Percentiles rank a stretch among this genome's conserved stretches.
phyloP scores from a whole-genome alignment of 768 basidiomycete genomes.

The Psilocybe cyanescens region DNA sequence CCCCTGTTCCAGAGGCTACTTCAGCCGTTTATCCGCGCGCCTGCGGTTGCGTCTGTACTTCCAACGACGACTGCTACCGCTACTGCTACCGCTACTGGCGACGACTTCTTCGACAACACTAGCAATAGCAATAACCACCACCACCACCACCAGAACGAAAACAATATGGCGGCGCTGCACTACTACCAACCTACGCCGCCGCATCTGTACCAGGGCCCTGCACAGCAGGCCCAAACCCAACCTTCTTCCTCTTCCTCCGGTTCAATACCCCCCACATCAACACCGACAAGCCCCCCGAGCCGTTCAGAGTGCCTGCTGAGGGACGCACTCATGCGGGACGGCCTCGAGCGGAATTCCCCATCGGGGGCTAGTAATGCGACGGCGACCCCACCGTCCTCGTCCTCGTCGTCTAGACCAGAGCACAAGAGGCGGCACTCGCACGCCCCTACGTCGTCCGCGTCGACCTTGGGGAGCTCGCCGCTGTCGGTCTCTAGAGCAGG shows the following conservation, averaged over 20 bases:
- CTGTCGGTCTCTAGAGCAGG: not conserved
- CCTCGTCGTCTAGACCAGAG: slow-evolving; percentile 6
- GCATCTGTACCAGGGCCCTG: not conserved
- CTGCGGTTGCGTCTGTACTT: not conserved
- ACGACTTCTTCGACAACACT: not conserved
- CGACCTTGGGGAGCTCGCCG: not conserved
- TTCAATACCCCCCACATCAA: slow-evolving; percentile 1
- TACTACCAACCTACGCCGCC: not conserved
- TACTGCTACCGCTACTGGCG: not conserved
- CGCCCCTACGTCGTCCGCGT: slow-evolving; percentile 19
- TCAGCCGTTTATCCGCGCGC: slow-evolving; percentile 13
- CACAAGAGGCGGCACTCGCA: slow-evolving; percentile 35
- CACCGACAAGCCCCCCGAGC: slow-evolving; percentile 35
- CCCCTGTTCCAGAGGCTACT: slow-evolving; percentile 22
- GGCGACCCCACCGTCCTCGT: slow-evolving; percentile 2
- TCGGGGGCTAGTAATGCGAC: not conserved
- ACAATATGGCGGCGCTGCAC: not conserved
- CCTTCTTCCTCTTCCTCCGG: not conserved
- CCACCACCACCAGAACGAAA: slow-evolving; percentile 2
- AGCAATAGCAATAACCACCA: slow-evolving; percentile 3
- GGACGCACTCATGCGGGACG: slow-evolving; percentile 56
- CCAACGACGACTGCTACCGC: not conserved
- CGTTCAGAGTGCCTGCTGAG: slow-evolving; percentile 60
- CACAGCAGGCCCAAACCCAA: not conserved
- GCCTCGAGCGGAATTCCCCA: slow-evolving; percentile 32